A percentile compares a stretch with the other conserved stretches of the same genome.
These are phyloP conservation scores for Paragyromitra xinjiangensis DNA, from an alignment of 495 filamentous ascomycete species.

Conservation along the genomic window DNA sequence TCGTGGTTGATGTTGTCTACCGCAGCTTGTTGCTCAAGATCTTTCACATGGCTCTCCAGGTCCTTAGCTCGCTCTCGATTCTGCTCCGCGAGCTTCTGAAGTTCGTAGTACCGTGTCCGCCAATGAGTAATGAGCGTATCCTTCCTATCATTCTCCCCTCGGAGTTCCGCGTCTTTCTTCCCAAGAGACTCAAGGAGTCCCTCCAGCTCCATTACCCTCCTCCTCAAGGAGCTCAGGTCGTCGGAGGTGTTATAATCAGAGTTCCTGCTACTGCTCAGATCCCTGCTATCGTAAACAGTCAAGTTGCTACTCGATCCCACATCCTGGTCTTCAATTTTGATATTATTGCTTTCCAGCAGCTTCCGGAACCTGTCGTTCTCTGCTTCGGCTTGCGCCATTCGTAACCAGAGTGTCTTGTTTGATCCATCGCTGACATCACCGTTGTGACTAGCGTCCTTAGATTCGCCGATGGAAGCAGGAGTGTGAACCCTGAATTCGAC, in stretches of 20 bases:
- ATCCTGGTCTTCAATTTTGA: slow-evolving; percentile 39
- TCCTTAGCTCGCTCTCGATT: slow-evolving; percentile 36
- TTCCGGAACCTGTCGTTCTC: slow-evolving; percentile 44
- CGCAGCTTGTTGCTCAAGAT: slow-evolving; percentile 44
- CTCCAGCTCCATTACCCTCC: slow-evolving; percentile 30
- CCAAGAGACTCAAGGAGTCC: slow-evolving; percentile 28
- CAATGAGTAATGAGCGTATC: slow-evolving; percentile 44
- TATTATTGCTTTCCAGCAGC: slow-evolving; percentile 41
- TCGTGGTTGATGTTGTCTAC: slow-evolving; percentile 30
- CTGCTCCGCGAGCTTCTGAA: slow-evolving; percentile 24
- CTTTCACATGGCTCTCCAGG: slow-evolving; percentile 34
- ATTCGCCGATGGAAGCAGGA: slow-evolving; percentile 47
- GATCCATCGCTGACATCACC: slow-evolving; percentile 39
- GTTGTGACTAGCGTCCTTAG: slow-evolving; percentile 31
- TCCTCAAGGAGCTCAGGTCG: slow-evolving; percentile 20
- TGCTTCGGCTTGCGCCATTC: slow-evolving; percentile 48
- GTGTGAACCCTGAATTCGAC: slow-evolving; percentile 50
- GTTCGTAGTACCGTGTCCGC: slow-evolving; percentile 41
- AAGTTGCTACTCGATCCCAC: slow-evolving; percentile 14
- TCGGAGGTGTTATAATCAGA: slow-evolving; percentile 28
- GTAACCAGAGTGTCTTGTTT: slow-evolving; percentile 46
- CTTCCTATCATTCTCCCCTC: slow-evolving; percentile 29
- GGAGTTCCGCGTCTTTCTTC: slow-evolving; percentile 18
- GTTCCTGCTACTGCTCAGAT: slow-evolving; percentile 24
- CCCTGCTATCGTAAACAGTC: slow-evolving; percentile 12